Percentiles rank a stretch among this genome's conserved stretches.
phyloP scores from a whole-genome alignment of 768 basidiomycete genomes.

The Dacryopinax primogenitus region DNA sequence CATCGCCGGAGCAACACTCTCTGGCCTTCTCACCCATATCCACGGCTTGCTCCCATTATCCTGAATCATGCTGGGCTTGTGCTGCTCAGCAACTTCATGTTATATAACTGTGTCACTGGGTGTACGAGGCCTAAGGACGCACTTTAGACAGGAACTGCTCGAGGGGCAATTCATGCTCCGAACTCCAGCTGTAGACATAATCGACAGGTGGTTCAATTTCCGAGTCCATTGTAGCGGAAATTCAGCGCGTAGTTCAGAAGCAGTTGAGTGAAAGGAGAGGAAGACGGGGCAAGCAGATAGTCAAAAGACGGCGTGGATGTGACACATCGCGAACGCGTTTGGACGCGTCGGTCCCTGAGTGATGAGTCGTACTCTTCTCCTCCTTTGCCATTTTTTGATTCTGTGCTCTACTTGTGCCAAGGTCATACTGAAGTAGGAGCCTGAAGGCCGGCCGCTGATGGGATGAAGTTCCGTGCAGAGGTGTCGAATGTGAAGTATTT shows the following conservation, averaged over 20 bases:
- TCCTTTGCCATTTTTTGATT: background rate
- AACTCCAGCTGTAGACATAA: conserved; percentile 45
- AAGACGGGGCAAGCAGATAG: too few species aligned
- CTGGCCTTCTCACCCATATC: conserved; percentile 41
- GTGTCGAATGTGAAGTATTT: conserved; percentile 48
- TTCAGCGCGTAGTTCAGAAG: too few species aligned
- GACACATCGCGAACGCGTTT: too few species aligned
- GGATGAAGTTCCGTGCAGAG: conserved; percentile 51
- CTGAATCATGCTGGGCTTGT: conserved; percentile 63
- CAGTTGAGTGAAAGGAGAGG: too few species aligned
- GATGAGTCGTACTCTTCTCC: too few species aligned
- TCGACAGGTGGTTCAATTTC: conserved; percentile 34
- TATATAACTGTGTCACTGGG: background rate
- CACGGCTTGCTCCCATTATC: conserved; percentile 71
- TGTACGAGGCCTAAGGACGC: conserved; percentile 8
- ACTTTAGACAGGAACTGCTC: conserved; percentile 48
- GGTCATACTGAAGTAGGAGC: background rate
- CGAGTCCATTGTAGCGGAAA: conserved; percentile 5
- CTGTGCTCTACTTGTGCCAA: background rate
- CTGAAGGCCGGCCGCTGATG: too few species aligned
- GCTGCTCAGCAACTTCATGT: conserved; percentile 30
- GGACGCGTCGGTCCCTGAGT: too few species aligned
- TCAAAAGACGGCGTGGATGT: too few species aligned
- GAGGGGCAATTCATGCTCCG: conserved; percentile 33
- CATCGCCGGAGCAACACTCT: conserved; percentile 12